Evolutionary conservation across 2,329 filamentous ascomycete species (phyloP), one percentile per base, ranked within the genome.

Genomic region (Diaporthe humulicola): DNA sequence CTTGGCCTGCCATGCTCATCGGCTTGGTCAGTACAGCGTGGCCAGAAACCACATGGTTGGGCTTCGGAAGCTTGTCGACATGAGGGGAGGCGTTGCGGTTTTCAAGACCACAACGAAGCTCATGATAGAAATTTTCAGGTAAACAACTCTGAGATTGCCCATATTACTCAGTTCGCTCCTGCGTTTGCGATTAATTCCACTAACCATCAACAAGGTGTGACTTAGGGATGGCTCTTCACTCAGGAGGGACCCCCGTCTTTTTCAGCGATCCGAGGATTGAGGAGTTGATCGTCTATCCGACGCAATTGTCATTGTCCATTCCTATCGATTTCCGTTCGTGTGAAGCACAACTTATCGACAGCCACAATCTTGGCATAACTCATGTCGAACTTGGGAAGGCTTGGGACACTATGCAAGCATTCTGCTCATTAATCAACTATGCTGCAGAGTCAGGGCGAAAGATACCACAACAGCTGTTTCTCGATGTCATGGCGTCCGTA

Each of bases 1-100:
- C 19, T 75, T 86, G 19, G 81, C 82, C 2, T 76, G 75, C 3
- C 78, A 81, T 70, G 81, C 84, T 10, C 77, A 80, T 33, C 74
- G 79, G 12, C 76, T 71, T 0, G 81, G 81, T 4, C 80, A 86
- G 52, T 70, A 71, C 22, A 70, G 78, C 6, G 74, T 79, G 0
- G 81, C 82, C 1, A 77, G 70, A 12, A 78, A 83, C 28, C 84
- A 86, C 70, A 78, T 85, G 71, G 64, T 81, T 30, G 85, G 84
- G 9, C 78, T 86, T 25, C 78, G 79, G 25, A 83, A 79, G 74
- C 84, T 87, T 9, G 79, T 85, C 9, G 74, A 79, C 25, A 42
- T 86, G 40, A 81, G 82, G 70, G 85, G 85, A 3, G 84, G 84
- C 0, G 48, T 85, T 2, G 40, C 19, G 15, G 77, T 76, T 1